phyloP scores from a whole-genome alignment of 495 filamentous ascomycete species.

The Thermothielavioides terrestris region DNA sequence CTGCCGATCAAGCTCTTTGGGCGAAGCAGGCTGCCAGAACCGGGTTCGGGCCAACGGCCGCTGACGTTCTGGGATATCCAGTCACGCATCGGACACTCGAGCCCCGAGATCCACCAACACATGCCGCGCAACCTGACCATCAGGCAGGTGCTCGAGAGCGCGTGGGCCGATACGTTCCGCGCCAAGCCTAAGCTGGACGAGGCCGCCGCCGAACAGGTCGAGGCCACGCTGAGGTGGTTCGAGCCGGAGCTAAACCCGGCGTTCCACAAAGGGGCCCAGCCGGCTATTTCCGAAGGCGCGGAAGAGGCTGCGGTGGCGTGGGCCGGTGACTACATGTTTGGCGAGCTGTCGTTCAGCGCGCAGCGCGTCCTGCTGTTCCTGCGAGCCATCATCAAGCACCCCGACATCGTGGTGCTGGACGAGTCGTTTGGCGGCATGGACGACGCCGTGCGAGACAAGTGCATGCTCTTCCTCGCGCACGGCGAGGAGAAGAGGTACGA shows the following conservation, averaged over 20 bases:
- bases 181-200: constrained; percentile 54
- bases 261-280: not conserved
- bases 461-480: constrained; percentile 62
- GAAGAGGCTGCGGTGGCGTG: constrained; percentile 43
- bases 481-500: constrained; percentile 42
- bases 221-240: constrained; percentile 64
- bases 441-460: constrained; percentile 70
- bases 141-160: constrained; percentile 66
- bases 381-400: constrained; percentile 69
- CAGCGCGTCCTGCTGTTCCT: constrained; percentile 83
- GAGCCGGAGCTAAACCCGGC: constrained; percentile 58
- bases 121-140: constrained; percentile 75
- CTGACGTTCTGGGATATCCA: constrained; percentile 91
- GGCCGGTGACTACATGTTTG: constrained; percentile 62
- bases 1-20: constrained; percentile 80
- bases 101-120: constrained; percentile 86
- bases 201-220: constrained; percentile 47
- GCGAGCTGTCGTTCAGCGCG: constrained; percentile 63
- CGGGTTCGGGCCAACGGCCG: constrained; percentile 53
- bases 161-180: constrained; percentile 82
- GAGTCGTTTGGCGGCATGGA: constrained; percentile 92
- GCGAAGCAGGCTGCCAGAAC: constrained; percentile 64
- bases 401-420: constrained; percentile 85
- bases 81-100: constrained; percentile 79
- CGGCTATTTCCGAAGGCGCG: not conserved